Evolutionary conservation across 208 protist genomes (phyloP).

Genomic region (Leishmania martiniquensis): DNA sequence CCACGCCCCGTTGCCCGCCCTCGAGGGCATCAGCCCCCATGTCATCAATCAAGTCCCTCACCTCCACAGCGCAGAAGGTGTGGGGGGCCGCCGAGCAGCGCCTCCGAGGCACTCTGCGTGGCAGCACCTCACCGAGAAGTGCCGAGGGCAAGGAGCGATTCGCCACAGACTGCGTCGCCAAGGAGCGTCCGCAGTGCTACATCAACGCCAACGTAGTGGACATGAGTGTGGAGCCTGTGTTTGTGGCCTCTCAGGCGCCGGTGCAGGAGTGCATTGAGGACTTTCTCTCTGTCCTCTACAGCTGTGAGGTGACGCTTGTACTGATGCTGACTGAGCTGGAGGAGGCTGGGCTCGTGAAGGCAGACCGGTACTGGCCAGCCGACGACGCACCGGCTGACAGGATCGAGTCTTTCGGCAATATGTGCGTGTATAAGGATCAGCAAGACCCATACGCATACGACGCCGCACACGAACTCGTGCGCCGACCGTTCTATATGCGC

Average conservation of each 20-base stretch:
- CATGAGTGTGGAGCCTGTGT: slow-evolving; percentile 43
- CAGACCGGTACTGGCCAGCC: slow-evolving; percentile 80
- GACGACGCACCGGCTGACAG: slow-evolving; percentile 17
- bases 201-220: slow-evolving; percentile 66
- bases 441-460: slow-evolving; percentile 37
- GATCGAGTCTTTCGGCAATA: slow-evolving; percentile 24
- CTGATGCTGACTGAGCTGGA: slow-evolving; percentile 75
- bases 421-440: slow-evolving; percentile 43
- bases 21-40: not conserved
- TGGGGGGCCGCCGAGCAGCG: slow-evolving; percentile 7
- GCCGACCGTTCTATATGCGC: slow-evolving; percentile 32
- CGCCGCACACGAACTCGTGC: slow-evolving; percentile 21
- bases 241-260: slow-evolving; percentile 86
- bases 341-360: slow-evolving; percentile 68
- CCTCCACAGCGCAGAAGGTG: not conserved
- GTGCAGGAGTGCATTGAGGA: slow-evolving; percentile 58
- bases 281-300: slow-evolving; percentile 53
- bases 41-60: not conserved
- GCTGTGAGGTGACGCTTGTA: slow-evolving; percentile 61
- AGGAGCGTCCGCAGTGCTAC: slow-evolving; percentile 35
- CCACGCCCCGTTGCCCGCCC: not conserved
- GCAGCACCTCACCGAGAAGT: not conserved
- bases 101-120: slow-evolving; percentile 13
- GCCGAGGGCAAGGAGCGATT: slow-evolving; percentile 1
- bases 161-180: not conserved